Evolutionary conservation across 495 filamentous ascomycete genomes (phyloP).

Genomic region (Viridothelium virens): DNA sequence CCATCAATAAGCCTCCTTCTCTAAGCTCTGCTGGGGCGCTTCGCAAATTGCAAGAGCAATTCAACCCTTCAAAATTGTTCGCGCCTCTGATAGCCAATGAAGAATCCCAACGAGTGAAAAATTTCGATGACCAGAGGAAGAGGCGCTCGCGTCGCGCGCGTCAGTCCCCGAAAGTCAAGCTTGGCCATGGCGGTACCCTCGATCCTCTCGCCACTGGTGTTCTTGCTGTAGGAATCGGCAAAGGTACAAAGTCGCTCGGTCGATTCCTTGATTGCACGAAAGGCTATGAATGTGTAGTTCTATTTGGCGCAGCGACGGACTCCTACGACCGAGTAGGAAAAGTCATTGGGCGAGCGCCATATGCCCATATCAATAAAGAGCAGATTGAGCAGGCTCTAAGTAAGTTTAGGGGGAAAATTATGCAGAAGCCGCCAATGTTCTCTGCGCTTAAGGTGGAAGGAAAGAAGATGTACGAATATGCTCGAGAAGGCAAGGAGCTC

Average conservation of each 20-base stretch:
- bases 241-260: constrained; percentile 74
- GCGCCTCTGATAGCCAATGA: constrained; percentile 62
- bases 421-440: constrained; percentile 86
- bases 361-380: constrained; percentile 69
- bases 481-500: constrained; percentile 73
- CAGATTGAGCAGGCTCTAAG: constrained; percentile 68
- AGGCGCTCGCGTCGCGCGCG: constrained; percentile 46
- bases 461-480: constrained; percentile 92
- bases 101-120: constrained; percentile 34
- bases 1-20: constrained; percentile 83
- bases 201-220: constrained; percentile 93
- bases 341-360: constrained; percentile 61
- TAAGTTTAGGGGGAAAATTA: constrained; percentile 74
- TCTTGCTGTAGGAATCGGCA: constrained; percentile 76
- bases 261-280: constrained; percentile 82
- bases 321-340: constrained; percentile 83
- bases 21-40: constrained; percentile 82
- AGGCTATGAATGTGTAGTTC: constrained; percentile 76
- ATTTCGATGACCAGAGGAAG: constrained; percentile 43
- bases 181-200: constrained; percentile 92
- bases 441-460: constrained; percentile 88
- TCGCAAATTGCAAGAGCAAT: constrained; percentile 69
- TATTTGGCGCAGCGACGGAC: constrained; percentile 91
- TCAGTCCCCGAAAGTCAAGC: constrained; percentile 64
- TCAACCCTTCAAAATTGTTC: constrained; percentile 75